phyloP scores from a whole-genome alignment of 2,329 filamentous ascomycete species.

The Meredithiella fracta region DNA sequence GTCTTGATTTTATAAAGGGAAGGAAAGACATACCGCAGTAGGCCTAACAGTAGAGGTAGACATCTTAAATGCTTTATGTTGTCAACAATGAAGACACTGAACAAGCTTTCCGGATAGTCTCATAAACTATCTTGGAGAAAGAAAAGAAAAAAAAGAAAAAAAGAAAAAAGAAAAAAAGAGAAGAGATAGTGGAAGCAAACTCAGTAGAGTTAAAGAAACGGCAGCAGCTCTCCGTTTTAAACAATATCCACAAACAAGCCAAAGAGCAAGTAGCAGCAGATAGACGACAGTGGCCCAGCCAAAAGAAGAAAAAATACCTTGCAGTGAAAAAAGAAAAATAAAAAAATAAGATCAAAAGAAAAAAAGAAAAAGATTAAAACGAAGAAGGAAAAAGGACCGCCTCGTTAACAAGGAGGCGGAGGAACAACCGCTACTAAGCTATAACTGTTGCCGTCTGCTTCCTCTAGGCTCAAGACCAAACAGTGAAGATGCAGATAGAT shows the following conservation, averaged over 20 bases:
- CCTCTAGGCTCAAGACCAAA: too few relatives aligned
- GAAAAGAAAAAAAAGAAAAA: background rate
- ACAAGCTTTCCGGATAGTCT: too few relatives aligned
- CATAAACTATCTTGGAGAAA: background rate
- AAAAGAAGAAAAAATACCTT: background rate
- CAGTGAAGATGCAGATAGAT: too few relatives aligned
- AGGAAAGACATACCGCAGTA: slow-evolving; percentile 2
- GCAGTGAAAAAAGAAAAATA: background rate
- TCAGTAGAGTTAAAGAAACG: background rate
- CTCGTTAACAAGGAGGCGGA: slow-evolving; percentile 1
- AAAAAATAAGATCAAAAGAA: background rate
- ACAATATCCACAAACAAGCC: background rate
- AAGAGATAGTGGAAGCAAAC: background rate
- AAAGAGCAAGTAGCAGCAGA: too few relatives aligned
- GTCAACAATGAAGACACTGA: background rate
- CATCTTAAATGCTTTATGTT: background rate
- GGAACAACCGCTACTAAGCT: slow-evolving; percentile 2
- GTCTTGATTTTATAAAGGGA: background rate
- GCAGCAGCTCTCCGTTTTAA: background rate
- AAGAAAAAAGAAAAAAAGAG: background rate
- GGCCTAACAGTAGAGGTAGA: slow-evolving; percentile 8
- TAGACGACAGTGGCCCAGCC: background rate
- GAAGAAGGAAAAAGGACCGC: slow-evolving; percentile 1
- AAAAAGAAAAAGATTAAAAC: slow-evolving; percentile 2
- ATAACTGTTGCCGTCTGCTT: too few relatives aligned